phyloP scores from a whole-genome alignment of 2,329 filamentous ascomycete species.

The Hymenoscyphus albidus region DNA sequence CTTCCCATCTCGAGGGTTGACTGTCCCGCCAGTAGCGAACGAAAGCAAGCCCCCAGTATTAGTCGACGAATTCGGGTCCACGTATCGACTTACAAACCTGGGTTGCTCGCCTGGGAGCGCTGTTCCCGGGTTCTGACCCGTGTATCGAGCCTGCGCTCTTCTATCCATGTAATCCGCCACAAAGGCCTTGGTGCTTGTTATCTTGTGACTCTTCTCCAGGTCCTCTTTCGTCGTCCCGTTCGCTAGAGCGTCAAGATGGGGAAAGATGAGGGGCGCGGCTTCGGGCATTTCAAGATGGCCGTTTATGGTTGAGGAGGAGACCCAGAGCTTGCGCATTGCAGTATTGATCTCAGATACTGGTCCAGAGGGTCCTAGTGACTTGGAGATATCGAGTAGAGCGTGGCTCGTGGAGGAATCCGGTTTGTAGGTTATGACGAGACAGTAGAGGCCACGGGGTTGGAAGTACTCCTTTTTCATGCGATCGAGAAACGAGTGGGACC shows the following conservation, averaged over 20 bases:
- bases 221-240: constrained; percentile 27
- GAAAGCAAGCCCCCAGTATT: constrained; percentile 46
- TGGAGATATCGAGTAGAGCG: constrained; percentile 34
- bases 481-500: constrained; percentile 51
- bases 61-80: constrained; percentile 49
- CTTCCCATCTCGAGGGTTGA: constrained; percentile 23
- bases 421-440: constrained; percentile 52
- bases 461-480: constrained; percentile 54
- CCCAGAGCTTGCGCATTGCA: constrained; percentile 26
- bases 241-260: constrained; percentile 35
- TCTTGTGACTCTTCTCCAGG: constrained; percentile 29
- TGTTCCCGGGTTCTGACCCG: constrained; percentile 40
- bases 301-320: constrained; percentile 37
- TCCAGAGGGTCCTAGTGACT: not conserved
- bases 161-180: constrained; percentile 28
- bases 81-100: constrained; percentile 45
- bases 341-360: not conserved
- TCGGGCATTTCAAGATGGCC: constrained; percentile 39
- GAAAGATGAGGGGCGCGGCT: constrained; percentile 40
- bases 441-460: constrained; percentile 51
- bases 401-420: constrained; percentile 34
- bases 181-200: constrained; percentile 39
- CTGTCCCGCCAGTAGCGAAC: constrained; percentile 44
- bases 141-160: constrained; percentile 30
- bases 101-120: constrained; percentile 34